Base-by-base conservation (phyloP, 495 filamentous ascomycete species). In the Pseudevernia furfuracea region DNA sequence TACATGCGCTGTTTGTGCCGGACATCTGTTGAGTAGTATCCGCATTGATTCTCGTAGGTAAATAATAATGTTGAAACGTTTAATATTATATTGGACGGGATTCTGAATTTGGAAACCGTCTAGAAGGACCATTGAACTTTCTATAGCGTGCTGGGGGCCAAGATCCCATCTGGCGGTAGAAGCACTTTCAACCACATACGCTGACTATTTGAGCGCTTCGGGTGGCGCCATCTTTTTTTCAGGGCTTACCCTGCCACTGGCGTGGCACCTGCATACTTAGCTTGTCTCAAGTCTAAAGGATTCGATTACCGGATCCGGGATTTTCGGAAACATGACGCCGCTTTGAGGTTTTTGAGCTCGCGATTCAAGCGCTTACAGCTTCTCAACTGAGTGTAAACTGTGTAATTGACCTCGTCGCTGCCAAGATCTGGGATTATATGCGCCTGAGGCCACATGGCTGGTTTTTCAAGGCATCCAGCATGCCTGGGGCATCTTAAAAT, bases 171-270 rank as follows among this genome's bases (percentile, higher is more conserved):
- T 28, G 53, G 34, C 62, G 62, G 55, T 39, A 58, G 55, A 39
- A n/a, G n/a, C n/a, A n/a, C n/a, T n/a, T n/a, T n/a, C n/a, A n/a
- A 49, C 4, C 30, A 11, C 37, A 4, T 15, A 14, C 11, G 12
- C 28, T 41, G 15, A 39, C 44, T 0, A 64, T 64, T 64, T 53
- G 62, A 64, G 62, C 62, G 62, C 62, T 59, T 64, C 56, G 56
- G 62, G 41, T 58, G 62, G 36, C 25, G 56, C 56, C 62, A 38
- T 49, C n/a, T 21, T 14, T 21, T 9, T 14, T 6, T 59, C 56
- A 64, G 62, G 62, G 62, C 34, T 37, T 19, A 17, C 9, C 62
- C 62, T 43, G 38, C 32, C 39, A 17, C 23, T 36, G 41, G 19
- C 56, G 44, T 48, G 55, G 56, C 56, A 59, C 32, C 34, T 59